Evolutionary conservation across 306 rosid genomes (phyloP).

Genomic region (Cotoneaster glaucophyllus): DNA sequence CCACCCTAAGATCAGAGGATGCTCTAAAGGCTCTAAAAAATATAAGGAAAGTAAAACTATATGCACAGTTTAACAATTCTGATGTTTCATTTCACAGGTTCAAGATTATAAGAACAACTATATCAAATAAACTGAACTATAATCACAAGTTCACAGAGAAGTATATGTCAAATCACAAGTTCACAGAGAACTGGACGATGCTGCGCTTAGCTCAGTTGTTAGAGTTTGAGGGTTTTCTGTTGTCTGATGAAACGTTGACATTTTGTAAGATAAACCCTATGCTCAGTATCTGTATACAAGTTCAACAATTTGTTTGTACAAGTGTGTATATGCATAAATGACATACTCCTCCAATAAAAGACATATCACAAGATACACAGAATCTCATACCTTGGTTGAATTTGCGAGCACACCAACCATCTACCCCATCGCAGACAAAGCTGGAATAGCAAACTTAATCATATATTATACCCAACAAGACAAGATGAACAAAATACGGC

Average conservation of each 20-base stretch:
- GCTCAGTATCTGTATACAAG: background rate
- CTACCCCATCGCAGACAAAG: constrained; percentile 93
- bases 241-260: background rate
- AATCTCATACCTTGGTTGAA: constrained; percentile 79
- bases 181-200: too few species aligned
- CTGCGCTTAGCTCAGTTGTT: too few species aligned
- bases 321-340: background rate
- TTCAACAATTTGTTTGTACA: background rate
- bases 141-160: too few species aligned
- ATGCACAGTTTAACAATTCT: too few species aligned
- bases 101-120: too few species aligned
- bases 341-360: background rate
- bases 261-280: background rate
- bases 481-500: background rate
- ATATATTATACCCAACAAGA: constrained; percentile 13
- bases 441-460: constrained; percentile 43
- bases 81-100: too few species aligned
- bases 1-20: too few species aligned
- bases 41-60: too few species aligned
- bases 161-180: too few species aligned
- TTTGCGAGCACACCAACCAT: constrained; percentile 99
- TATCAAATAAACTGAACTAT: too few species aligned
- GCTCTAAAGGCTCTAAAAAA: too few species aligned
- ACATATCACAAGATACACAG: background rate
- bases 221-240: background rate